Evolutionary conservation across 2,329 filamentous ascomycete species (phyloP), one percentile per base, ranked within the genome.

Genomic region (Nothopassalora personata): DNA sequence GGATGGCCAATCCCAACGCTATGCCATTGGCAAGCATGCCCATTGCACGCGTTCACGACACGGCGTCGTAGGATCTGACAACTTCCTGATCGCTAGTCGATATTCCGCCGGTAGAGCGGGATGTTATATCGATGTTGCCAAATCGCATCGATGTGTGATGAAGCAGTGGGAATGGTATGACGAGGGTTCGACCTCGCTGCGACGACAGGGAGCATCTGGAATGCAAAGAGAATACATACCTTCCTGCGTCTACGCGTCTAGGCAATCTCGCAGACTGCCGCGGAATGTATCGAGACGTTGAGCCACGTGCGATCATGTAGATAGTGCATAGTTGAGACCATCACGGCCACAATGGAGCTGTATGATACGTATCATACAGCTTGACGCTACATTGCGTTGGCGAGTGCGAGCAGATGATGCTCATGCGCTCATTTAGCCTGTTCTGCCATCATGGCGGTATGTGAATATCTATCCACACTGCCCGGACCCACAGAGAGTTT

Each of bases 21-120:
- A 31, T 55, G 54, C 60, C 60, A 43, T 56, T 58, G 51, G 56
- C 51, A 51, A 33, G 56, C 59, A 65, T 65, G 31, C 55, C 51
- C 34, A 18, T n/a, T 15, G 49, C 23, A n/a, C 27, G 30, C 49
- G 30, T 28, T 10, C 47, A 7, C 7, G 39, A 43, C 39, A 15
- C 39, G 39, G n/a, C 39, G 18, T 13, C 7, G 13, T 15, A 43
- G 13, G n/a, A 43, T 3, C 15, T n/a, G 39, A n/a, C n/a, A 43
- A 43, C n/a, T 6, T 43, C 39, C n/a, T 15, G 7, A 1, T n/a
- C 30, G 27, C 23, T 23, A 23, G 23, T 23, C 23, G 23, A 23
- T 23, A 23, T 23, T 23, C 23, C 23, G 23, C 23, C 3, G 23
- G 23, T 23, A 23, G 23, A 23, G 23, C 23, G 23, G 23, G 18